phyloP scores from a whole-genome alignment of 1,284 basidiomycete species.

The Cryptococcus sp. region DNA sequence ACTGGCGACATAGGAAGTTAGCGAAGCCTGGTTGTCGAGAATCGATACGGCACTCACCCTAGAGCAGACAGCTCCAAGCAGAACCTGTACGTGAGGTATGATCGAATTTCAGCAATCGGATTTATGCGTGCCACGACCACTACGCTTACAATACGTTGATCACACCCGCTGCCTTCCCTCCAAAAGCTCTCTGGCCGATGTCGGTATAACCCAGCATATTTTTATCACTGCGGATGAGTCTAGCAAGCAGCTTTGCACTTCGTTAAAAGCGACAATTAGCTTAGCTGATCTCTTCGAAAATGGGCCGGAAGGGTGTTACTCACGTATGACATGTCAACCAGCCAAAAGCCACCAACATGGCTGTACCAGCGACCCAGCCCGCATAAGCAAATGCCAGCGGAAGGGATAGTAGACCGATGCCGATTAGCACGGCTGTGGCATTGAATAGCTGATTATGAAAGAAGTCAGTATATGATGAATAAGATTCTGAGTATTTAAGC shows the following conservation, averaged over 20 bases:
- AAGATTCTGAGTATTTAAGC: too few species aligned
- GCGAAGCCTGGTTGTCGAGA: background rate
- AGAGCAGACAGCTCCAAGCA: conserved; percentile 77
- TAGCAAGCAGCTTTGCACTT: conserved; percentile 81
- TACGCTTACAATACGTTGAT: conserved; percentile 45
- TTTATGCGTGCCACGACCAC: conserved; percentile 52
- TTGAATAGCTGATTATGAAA: conserved; percentile 71
- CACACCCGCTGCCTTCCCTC: conserved; percentile 61
- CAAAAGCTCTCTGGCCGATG: conserved; percentile 84
- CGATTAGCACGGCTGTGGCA: conserved; percentile 78
- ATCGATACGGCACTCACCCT: conserved; percentile 19
- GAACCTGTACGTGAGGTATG: conserved; percentile 55
- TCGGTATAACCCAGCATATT: conserved; percentile 80
- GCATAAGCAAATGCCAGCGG: conserved; percentile 84
- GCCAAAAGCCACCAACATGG: conserved; percentile 75
- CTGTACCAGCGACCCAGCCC: conserved; percentile 77
- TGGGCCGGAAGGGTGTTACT: conserved; percentile 43
- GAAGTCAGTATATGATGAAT: conserved; percentile 1
- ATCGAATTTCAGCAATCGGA: background rate
- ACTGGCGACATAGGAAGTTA: conserved; percentile 51
- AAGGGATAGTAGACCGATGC: conserved; percentile 86
- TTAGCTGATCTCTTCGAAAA: background rate
- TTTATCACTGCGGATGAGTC: conserved; percentile 69
- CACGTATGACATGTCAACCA: conserved; percentile 84
- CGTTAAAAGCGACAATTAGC: background rate